Base-by-base conservation (phyloP, 495 filamentous ascomycete species). In the Lasiosphaeria ovina region DNA sequence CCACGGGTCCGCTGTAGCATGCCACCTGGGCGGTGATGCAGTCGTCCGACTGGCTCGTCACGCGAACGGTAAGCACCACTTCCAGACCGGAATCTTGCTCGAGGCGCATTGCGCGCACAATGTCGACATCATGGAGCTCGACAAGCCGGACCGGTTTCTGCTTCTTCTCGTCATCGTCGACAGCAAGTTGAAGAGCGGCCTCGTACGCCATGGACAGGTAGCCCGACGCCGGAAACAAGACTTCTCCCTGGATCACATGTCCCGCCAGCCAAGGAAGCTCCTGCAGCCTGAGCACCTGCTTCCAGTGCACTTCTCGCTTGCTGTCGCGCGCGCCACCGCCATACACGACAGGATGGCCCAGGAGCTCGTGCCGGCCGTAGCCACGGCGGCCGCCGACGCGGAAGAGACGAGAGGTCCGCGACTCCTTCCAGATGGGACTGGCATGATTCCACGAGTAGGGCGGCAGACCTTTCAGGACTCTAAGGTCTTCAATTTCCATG, bases 161-260 rank as follows among this genome's bases (percentile, higher is more conserved):
- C 52, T 24, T 17, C 6, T 16, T 12, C 6, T 40, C 32, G 6
- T 38, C 14, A 42, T 59, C 61, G 24, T 60, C 55, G 32, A 51
- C 67, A 51, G 35, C 61, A 4, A 75, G 24, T 54, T 76, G 60
- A 24, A 62, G 58, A 4, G 64, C 67, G 0, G 73, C 74, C 58
- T 89, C 86, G 3, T 83, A 60, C 0, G 81, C 82, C 69, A 82
- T 83, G 9, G 75, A 71, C 16, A 82, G 58, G 61, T 82, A 87
- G 0, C 77, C 81, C 12, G 84, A 74, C 1, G 74, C 85, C 8
- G 87, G 86, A 50, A 83, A 85, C 0, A 90, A 67, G 6, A 67
- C 51, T 7, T 71, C 63, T 9, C 63, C 64, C 48, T 66, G 72
- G 38, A 70, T 57, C 35, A 69, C 55, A 60, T 86, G 82, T 54